phyloP scores from a whole-genome alignment of 352 stramenopile genomes.

The Thraustochytrium striatum region DNA sequence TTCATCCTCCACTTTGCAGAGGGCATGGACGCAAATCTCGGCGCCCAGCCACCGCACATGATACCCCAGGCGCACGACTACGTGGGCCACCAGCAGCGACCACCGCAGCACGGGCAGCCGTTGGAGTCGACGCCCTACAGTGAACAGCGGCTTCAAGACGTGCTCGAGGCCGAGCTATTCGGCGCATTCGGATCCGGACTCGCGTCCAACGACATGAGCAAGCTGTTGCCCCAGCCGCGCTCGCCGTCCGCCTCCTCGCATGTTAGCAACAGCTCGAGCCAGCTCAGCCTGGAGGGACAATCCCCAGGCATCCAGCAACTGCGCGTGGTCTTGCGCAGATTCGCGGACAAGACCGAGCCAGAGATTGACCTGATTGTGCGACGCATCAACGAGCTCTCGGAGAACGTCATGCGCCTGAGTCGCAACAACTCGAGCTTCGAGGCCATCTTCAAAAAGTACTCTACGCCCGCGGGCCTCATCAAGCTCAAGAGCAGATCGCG shows the following conservation, averaged over 20 bases:
- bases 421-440: constrained; percentile 8
- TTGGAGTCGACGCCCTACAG: background rate
- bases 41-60: background rate
- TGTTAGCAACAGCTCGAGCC: background rate
- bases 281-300: background rate
- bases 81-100: background rate
- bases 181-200: background rate
- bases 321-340: background rate
- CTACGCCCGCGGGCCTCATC: background rate
- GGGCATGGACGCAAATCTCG: background rate
- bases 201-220: background rate
- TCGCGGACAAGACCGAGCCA: background rate
- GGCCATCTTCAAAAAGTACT: background rate
- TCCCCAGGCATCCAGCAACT: background rate
- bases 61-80: background rate
- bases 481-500: constrained; percentile 24
- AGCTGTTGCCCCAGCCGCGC: background rate
- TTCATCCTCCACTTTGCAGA: constrained; percentile 18
- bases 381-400: background rate
- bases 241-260: background rate
- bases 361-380: constrained; percentile 5
- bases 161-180: too few relatives aligned
- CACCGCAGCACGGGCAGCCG: background rate
- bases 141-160: background rate
- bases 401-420: background rate